Percentiles rank a stretch among this genome's conserved stretches.
Evolutionary conservation across 768 basidiomycete genomes (phyloP).

Genomic region (Boletus sp.): DNA sequence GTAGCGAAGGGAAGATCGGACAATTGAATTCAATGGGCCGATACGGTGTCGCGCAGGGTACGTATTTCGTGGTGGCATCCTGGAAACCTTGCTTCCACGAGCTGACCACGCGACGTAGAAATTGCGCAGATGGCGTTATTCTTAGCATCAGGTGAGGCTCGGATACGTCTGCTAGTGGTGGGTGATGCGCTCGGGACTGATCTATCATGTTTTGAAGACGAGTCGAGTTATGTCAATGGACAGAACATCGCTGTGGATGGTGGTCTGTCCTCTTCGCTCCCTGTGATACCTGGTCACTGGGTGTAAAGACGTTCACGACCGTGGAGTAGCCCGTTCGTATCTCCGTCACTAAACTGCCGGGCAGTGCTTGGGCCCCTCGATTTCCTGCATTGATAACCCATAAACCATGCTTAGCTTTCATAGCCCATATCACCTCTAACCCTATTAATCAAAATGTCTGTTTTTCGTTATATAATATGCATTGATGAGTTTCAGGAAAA

Average conservation of each 20-base stretch:
- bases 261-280: conserved; percentile 75
- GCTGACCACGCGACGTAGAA: conserved; percentile 45
- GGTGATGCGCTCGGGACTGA: conserved; percentile 6
- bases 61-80: conserved; percentile 4
- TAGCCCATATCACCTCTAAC: not conserved
- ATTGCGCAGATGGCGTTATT: conserved; percentile 84
- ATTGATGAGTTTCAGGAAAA: not conserved
- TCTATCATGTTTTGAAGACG: conserved; percentile 46
- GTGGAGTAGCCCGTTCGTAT: not conserved
- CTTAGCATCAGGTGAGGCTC: conserved; percentile 72
- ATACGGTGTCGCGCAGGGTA: conserved; percentile 79
- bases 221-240: conserved; percentile 90
- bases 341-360: too few relatives aligned
- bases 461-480: not conserved
- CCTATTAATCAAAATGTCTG: not conserved
- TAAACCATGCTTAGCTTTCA: not conserved
- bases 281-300: conserved; percentile 74
- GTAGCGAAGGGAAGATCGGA: conserved; percentile 74
- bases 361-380: not conserved
- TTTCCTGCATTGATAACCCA: not conserved
- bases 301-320: conserved; percentile 34
- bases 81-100: conserved; percentile 13
- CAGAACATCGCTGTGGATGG: conserved; percentile 87
- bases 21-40: conserved; percentile 77
- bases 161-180: not conserved